These are phyloP conservation scores for Lolium multiflorum DNA, from an alignment of 176 grass and related monocot species.

Conservation along the genomic window DNA sequence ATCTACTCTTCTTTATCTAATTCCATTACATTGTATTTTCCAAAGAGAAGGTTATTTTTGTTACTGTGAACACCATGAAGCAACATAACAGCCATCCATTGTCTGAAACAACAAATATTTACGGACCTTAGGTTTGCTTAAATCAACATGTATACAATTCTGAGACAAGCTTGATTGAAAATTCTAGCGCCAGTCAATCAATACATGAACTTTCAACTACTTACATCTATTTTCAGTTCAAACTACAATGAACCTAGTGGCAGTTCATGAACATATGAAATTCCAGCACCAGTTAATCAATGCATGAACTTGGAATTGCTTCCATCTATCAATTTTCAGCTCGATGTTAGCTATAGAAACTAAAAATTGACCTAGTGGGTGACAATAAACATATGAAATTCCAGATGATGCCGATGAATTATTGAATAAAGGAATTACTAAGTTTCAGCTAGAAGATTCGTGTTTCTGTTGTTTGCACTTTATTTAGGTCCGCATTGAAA, in stretches of 20 bases:
- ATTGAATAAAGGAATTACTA: no score
- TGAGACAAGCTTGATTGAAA: neutral
- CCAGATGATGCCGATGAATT: neutral
- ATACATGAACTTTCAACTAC: neutral
- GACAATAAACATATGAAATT: neutral
- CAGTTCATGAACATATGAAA: neutral
- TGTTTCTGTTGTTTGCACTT: no score
- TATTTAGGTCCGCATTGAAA: no score
- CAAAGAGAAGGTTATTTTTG: neutral
- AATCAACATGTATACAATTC: neutral
- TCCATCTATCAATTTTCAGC: conserved; percentile 10
- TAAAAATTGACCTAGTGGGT: neutral
- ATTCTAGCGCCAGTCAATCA: neutral
- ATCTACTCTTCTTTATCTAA: neutral
- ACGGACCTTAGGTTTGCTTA: neutral
- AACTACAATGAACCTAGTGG: neutral
- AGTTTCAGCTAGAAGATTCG: no score
- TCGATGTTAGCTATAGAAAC: neutral
- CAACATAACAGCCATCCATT: neutral
- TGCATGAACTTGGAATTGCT: neutral
- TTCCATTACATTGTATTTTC: neutral
- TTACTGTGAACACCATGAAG: neutral
- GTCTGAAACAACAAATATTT: neutral
- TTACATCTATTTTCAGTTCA: conserved; percentile 9
- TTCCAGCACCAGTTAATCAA: neutral